phyloP scores from a whole-genome alignment of 208 protist genomes.

The Crithidia bombi region DNA sequence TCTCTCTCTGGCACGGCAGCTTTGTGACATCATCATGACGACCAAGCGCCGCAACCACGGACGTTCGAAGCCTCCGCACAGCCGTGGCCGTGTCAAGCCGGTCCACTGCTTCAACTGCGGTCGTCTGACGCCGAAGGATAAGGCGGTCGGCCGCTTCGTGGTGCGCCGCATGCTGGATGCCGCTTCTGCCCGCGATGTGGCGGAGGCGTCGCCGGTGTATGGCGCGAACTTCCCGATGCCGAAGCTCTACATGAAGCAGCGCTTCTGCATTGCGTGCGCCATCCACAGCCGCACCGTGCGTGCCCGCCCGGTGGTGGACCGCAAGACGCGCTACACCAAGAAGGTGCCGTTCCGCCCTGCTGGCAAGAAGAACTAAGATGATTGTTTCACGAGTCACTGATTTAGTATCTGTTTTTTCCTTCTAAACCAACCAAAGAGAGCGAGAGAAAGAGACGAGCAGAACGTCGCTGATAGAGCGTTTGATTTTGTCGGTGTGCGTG shows the following conservation, averaged over 20 bases:
- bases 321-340: conserved; percentile 87
- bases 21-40: conserved; percentile 60
- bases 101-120: conserved; percentile 95
- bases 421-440: conserved; percentile 20
- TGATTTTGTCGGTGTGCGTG: too few species aligned
- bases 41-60: conserved; percentile 95
- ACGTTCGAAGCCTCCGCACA: conserved; percentile 91
- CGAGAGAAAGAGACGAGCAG: too few species aligned
- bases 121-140: conserved; percentile 95
- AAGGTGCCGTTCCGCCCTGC: conserved; percentile 82
- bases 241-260: conserved; percentile 99
- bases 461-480: too few species aligned
- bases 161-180: conserved; percentile 98
- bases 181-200: conserved; percentile 97
- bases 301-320: conserved; percentile 75
- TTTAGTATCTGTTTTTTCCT: conserved; percentile 19
- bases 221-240: conserved; percentile 95
- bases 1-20: conserved; percentile 10
- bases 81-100: conserved; percentile 89
- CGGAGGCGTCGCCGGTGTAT: conserved; percentile 94
- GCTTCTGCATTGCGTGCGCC: conserved; percentile 99
- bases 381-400: conserved; percentile 23
- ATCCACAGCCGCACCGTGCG: conserved; percentile 98
- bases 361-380: conserved; percentile 29
- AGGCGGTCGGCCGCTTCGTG: conserved; percentile 98